Conservation (phyloP, 805 yeast genomes). For the Starmera pachycereana region DNA sequence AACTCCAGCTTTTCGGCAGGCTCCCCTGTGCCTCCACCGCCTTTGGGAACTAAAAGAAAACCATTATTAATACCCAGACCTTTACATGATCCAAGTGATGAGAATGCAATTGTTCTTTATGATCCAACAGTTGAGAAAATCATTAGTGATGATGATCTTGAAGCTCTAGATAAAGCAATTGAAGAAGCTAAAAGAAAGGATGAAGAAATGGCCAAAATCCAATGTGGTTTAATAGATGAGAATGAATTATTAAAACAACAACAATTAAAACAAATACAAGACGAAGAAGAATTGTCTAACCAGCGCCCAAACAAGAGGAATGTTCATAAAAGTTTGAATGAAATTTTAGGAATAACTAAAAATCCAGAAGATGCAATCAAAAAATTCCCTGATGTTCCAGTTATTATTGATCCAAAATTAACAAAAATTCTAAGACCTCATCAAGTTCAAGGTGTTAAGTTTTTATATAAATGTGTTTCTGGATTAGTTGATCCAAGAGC, state of each 20-base stretch:
- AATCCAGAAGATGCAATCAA: constrained; percentile 37
- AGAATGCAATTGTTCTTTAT: constrained; percentile 86
- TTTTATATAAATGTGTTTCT: constrained; percentile 81
- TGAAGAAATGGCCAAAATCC: constrained; percentile 16
- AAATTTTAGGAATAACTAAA: constrained; percentile 62
- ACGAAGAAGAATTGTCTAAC: not conserved
- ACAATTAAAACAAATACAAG: constrained; percentile 1
- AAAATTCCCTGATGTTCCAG: constrained; percentile 80
- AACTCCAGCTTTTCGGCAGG: constrained; percentile 10
- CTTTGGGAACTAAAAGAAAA: constrained; percentile 72
- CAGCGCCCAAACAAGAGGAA: constrained; percentile 19
- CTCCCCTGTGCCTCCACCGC: constrained; percentile 47
- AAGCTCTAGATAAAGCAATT: constrained; percentile 23
- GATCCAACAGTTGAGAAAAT: constrained; percentile 81
- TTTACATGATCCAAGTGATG: constrained; percentile 89
- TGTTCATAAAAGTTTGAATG: constrained; percentile 61
- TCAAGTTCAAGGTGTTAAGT: constrained; percentile 92
- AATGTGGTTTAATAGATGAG: too few species aligned
- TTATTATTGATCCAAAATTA: constrained; percentile 85
- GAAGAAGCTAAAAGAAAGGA: constrained; percentile 18
- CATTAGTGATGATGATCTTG: constrained; percentile 17
- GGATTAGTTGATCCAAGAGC: constrained; percentile 80
- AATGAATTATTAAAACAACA: constrained; percentile 11
- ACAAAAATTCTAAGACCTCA: constrained; percentile 87
- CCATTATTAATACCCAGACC: constrained; percentile 76